A percentile compares a stretch with the other conserved stretches of the same genome.
Conservation (phyloP, 139 green algal genomes). For the Coelastrella sp. region DNA sequence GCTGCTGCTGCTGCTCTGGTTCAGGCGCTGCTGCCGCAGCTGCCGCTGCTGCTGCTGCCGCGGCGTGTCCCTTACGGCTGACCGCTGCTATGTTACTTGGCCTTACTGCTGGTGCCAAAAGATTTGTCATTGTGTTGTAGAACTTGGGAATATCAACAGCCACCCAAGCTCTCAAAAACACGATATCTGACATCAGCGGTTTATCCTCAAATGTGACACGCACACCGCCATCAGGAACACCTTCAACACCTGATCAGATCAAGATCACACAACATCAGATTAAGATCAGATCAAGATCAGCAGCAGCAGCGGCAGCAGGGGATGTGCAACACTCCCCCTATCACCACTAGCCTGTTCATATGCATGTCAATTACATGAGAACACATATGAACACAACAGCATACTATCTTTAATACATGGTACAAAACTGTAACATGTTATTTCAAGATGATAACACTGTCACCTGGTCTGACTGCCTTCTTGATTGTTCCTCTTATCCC, state of each 20-base stretch:
- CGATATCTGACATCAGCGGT: slow-evolving; percentile 91
- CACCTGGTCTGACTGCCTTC: slow-evolving; percentile 80
- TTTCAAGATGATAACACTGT: neutral
- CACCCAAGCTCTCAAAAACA: slow-evolving; percentile 96
- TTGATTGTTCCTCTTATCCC: slow-evolving; percentile 98
- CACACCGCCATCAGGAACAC: slow-evolving; percentile 78
- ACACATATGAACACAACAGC: neutral
- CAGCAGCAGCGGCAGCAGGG: neutral
- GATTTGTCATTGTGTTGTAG: slow-evolving; percentile 94
- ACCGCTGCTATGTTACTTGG: slow-evolving; percentile 4
- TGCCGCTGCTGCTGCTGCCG: neutral
- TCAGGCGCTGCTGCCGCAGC: slow-evolving; percentile 11
- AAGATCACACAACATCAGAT: no score
- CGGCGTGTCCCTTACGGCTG: neutral
- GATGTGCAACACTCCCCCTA: neutral
- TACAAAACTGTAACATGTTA: neutral
- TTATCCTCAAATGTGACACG: slow-evolving; percentile 97
- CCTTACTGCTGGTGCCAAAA: slow-evolving; percentile 69
- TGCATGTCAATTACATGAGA: no score
- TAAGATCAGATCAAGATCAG: neutral
- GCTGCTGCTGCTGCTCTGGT: neutral
- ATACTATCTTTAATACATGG: no score
- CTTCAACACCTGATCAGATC: slow-evolving; percentile 52
- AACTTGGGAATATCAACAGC: slow-evolving; percentile 91
- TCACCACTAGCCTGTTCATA: no score